Base-by-base conservation (phyloP, 306 rosid species). In the Vigna trinervia region DNA sequence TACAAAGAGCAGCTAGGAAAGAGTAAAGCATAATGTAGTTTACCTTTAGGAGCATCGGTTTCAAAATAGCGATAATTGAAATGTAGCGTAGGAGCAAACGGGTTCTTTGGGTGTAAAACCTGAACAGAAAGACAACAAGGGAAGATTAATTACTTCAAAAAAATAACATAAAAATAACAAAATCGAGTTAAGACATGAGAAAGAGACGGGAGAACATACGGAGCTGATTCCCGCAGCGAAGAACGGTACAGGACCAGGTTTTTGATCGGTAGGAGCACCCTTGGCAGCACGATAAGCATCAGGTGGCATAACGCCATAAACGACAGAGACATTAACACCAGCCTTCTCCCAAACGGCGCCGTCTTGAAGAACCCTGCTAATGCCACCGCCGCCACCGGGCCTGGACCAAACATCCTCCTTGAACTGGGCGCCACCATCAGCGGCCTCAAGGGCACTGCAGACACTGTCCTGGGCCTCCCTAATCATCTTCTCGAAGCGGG, bases 351-450 rank as follows among this genome's bases (percentile, higher is more conserved):
- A 92, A 77, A 95, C 90, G 46, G 91, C 94, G 32, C 99, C 97
- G 43, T 92, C 96, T 23, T 95, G 99, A 20, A 95, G 90, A 26
- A 95, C 99, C 89, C 97, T 88, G 59, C 99, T 95, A 26, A 95
- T 95, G 8, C 99, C 99, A 0, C 99, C 99, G 6, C 99, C 97
- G 3, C 99, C 97, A 0, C 99, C 99, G 6, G 99, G 97, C 56
- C 99, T 87, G 8, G 99, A 92, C 99, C 99, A 95, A 2, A 95
- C 99, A 19, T 95, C 99, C 84, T 95, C 99, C 69, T 89, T 95
- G 53, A 95, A 95, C 32, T 61, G 47, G 4, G 79, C 98, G 3
- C 90, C 92, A 4, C 97, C 99, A n/a, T 92, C 99, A 0, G 85
- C 94, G 12, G 73, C 78, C 78, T 93, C 94, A 63, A 95, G 86